Base-by-base conservation (phyloP, 2,329 filamentous ascomycete genomes). In the Aspergillus arachidicola region DNA sequence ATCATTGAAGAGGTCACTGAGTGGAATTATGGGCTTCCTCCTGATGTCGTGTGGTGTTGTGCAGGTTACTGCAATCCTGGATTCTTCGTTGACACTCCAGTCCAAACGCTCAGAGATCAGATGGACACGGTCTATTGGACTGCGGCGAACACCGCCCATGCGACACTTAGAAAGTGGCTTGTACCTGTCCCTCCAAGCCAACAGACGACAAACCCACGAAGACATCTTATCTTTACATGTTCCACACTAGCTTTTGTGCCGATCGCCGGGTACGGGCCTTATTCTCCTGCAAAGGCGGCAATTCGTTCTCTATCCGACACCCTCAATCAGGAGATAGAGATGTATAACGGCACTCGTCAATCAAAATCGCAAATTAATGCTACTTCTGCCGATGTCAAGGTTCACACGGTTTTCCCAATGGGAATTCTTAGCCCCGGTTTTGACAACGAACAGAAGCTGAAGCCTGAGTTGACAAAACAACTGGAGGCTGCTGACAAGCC, bases 61-160 rank as follows among this genome's bases (percentile, higher is more conserved):
- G 94, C 94, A 3, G 94, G 94, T 64, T 83, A 86, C 67, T 86
- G 91, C 6, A 84, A 83, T 19, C 94, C 94, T 0, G 85, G 87
- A 41, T 89, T 96, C 65, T 96, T 94, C 81, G 78, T 91, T 68
- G 91, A 97, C 65, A 88, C 87, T 45, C 84, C 90, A 10, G 81
- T 92, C 58, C 81, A 88, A 9, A 86, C 85, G 12, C 81, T 93
- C 68, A 86, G 90, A 48, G 82, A 84, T 67, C 92, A 96, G 76
- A 97, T 97, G 92, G 92, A 97, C 73, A 86, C 94, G 69, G 94
- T 97, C 80, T 98, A 92, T 81, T 97, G 90, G 85, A 91, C 92
- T 56, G 88, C 89, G 34, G 90, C 90, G 46, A 95, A 96, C 76
- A 91, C 96, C 80, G 90, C 93, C 43, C 93, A 96, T 75, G 89